phyloP scores from a whole-genome alignment of 2,329 filamentous ascomycete genomes.

The Aspergillus jensenii region DNA sequence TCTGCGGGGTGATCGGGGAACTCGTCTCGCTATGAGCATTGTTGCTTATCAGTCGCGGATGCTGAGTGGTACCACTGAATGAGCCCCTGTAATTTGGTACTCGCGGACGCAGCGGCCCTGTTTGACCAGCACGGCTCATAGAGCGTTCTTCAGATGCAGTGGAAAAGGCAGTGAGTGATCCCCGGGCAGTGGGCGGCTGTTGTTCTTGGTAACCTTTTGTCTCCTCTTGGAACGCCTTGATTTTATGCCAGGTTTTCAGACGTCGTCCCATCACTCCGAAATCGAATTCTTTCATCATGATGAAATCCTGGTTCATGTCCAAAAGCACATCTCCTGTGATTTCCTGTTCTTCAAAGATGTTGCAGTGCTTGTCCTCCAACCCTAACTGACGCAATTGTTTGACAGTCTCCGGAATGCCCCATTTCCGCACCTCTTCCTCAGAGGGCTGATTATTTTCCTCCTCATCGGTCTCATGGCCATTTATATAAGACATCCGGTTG shows the following conservation, averaged over 20 bases:
- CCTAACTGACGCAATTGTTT: slow-evolving; percentile 83
- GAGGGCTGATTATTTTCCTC: slow-evolving; percentile 75
- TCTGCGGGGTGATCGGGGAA: slow-evolving; percentile 47
- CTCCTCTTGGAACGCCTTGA: slow-evolving; percentile 87
- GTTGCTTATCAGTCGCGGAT: slow-evolving; percentile 31
- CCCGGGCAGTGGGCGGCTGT: slow-evolving; percentile 25
- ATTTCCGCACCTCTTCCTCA: slow-evolving; percentile 71
- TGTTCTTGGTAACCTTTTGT: slow-evolving; percentile 61
- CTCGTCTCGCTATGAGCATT: slow-evolving; percentile 32
- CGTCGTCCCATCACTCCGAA: slow-evolving; percentile 85
- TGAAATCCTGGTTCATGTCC: slow-evolving; percentile 90
- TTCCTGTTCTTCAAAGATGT: slow-evolving; percentile 93
- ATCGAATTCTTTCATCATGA: slow-evolving; percentile 95
- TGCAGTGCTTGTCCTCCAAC: slow-evolving; percentile 85
- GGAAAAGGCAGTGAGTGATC: slow-evolving; percentile 43
- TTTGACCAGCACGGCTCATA: slow-evolving; percentile 38
- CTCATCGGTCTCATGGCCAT: slow-evolving; percentile 92
- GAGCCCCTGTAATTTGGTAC: slow-evolving; percentile 37
- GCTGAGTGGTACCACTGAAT: slow-evolving; percentile 25
- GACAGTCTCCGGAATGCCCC: slow-evolving; percentile 79
- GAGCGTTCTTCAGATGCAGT: slow-evolving; percentile 49
- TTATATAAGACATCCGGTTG: slow-evolving; percentile 83
- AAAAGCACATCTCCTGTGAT: slow-evolving; percentile 91
- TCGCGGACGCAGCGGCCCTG: slow-evolving; percentile 42
- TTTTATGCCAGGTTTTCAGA: slow-evolving; percentile 94